phyloP scores from a whole-genome alignment of 2,329 filamentous ascomycete genomes.

The Phialophora chinensis region DNA sequence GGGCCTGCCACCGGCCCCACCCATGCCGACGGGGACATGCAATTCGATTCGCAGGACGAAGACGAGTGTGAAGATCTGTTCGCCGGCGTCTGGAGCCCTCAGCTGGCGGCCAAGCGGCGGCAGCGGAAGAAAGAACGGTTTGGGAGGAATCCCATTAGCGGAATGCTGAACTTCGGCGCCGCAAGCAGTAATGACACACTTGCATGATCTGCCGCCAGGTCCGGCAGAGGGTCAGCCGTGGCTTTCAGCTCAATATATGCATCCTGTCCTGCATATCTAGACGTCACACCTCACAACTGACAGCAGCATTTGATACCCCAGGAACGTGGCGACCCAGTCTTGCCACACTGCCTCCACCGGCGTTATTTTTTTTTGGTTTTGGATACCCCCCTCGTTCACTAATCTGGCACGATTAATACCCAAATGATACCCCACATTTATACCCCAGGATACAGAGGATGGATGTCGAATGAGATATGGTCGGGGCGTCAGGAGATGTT shows the following conservation, averaged over 20 bases:
- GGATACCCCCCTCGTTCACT: not conserved
- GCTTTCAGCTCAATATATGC: not conserved
- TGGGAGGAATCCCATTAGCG: slow-evolving; percentile 26
- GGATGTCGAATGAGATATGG: not conserved
- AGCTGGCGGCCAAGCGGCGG: slow-evolving; percentile 57
- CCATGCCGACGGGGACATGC: not conserved
- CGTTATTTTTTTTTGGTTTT: not conserved
- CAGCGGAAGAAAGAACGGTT: slow-evolving; percentile 37
- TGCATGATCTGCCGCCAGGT: slow-evolving; percentile 15
- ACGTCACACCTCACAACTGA: not conserved
- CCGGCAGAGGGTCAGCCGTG: not conserved
- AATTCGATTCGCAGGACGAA: slow-evolving; percentile 69
- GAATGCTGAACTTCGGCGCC: slow-evolving; percentile 23
- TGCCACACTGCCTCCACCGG: not conserved
- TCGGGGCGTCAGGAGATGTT: not conserved
- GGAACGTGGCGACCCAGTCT: too few species aligned
- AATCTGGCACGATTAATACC: not conserved
- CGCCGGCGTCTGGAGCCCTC: slow-evolving; percentile 65
- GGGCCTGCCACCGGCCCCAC: not conserved
- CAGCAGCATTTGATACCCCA: not conserved
- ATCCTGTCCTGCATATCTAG: not conserved
- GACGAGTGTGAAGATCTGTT: slow-evolving; percentile 72
- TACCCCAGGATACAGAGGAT: not conserved
- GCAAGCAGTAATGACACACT: slow-evolving; percentile 31
- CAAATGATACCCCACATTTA: not conserved